Base-by-base conservation (phyloP, 2,329 filamentous ascomycete species). In the Epichloe sp. region DNA sequence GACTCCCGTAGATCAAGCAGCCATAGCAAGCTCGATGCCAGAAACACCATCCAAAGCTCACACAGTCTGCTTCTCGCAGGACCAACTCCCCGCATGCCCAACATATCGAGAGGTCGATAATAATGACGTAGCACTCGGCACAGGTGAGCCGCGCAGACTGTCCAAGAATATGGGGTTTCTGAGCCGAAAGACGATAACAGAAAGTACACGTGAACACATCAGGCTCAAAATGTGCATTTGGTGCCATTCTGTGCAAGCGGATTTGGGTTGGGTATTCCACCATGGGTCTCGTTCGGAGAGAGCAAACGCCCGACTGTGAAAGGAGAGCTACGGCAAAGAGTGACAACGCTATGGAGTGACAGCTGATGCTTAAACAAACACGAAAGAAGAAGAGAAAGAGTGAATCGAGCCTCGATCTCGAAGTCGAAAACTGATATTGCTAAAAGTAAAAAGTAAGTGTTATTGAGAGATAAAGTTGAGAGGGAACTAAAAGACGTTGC, bases 21-120 rank as follows among this genome's bases (percentile, higher is more conserved):
- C 77, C 76, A 60, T 78, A 80, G 59, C 76, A 80, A 1, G 62
- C 67, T 40, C 68, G 66, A 58, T 80, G 77, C 78, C 76, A 80
- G 59, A 80, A 80, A 57, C 75, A 79, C 77, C 73, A 80, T 0
- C 76, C 76, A n/a, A 80, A 66, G 55, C 75, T 79, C 41, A 80
- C 73, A 54, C 74, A 75, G 52, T 79, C 76, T 23, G 76, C 71
- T 0, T 68, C 74, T 26, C 76, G 72, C 37, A 71, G 69, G 12
- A 80, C 69, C 43, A 77, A 62, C 60, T 79, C 75, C 19, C 77
- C 75, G 55, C 78, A 80, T 26, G 74, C 75, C 78, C 67, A 80
- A 61, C 73, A 80, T 48, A 80, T 73, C 53, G 76, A 74, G 46
- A 80, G 67, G 58, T 78, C 68, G 47, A 79, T 60, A 2, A 80